A percentile compares a stretch with the other conserved stretches of the same genome.
Conservation (phyloP, 2,329 filamentous ascomycete genomes). For the Arthrinium puccinioides region DNA sequence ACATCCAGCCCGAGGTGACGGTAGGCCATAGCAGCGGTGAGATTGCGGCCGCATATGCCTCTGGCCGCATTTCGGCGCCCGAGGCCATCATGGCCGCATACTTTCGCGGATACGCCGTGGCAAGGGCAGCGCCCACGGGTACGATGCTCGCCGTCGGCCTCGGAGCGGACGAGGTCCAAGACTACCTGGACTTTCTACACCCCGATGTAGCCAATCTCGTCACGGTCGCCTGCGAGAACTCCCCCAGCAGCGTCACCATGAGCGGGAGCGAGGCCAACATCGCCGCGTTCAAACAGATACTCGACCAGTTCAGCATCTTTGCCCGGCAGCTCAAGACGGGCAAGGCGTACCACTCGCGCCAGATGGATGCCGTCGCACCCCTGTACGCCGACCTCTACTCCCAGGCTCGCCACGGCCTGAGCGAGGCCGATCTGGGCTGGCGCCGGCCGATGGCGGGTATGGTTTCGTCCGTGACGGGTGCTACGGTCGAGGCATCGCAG, state of each 20-base stretch:
- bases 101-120: slow-evolving; percentile 15
- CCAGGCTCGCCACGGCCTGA: neutral
- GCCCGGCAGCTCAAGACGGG: slow-evolving; percentile 36
- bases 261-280: slow-evolving; percentile 36
- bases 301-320: slow-evolving; percentile 36
- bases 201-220: slow-evolving; percentile 16
- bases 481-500: slow-evolving; percentile 1
- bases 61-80: slow-evolving; percentile 14
- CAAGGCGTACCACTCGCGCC: slow-evolving; percentile 30
- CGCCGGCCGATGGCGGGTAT: slow-evolving; percentile 3
- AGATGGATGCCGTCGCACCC: slow-evolving; percentile 32
- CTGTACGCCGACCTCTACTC: slow-evolving; percentile 3
- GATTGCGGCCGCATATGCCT: slow-evolving; percentile 37
- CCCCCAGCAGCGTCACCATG: slow-evolving; percentile 37
- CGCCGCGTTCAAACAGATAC: slow-evolving; percentile 28
- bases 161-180: slow-evolving; percentile 12
- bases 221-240: slow-evolving; percentile 30
- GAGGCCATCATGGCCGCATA: slow-evolving; percentile 19
- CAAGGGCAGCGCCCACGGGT: slow-evolving; percentile 6
- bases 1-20: slow-evolving; percentile 26
- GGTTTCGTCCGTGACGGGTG: slow-evolving; percentile 16
- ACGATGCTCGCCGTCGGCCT: slow-evolving; percentile 25
- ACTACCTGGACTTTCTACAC: slow-evolving; percentile 21
- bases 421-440: neutral
- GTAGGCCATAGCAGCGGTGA: slow-evolving; percentile 31